phyloP scores from a whole-genome alignment of 176 grass and related monocot genomes.

The Zea mays region Zm-B73-REFERENCE-NAM-5.0 NC_050096.1:179370501-179371000 shows the following conservation, averaged over 20 bases:
- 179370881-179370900: slow-evolving; percentile 37
- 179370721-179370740: slow-evolving; percentile 34
- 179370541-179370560: neutral
- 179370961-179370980: slow-evolving; percentile 45
- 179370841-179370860: slow-evolving; percentile 32
- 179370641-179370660: neutral
- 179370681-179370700: slow-evolving; percentile 26
- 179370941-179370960: slow-evolving; percentile 30
- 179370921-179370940: slow-evolving; percentile 30
- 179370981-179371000: slow-evolving; percentile 45
- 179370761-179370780: slow-evolving; percentile 26
- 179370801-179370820: neutral
- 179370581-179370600: neutral
- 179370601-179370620: neutral
- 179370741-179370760: neutral
- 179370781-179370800: slow-evolving; percentile 27
- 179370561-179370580: neutral
- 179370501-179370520: slow-evolving; percentile 13
- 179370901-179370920: slow-evolving; percentile 57
- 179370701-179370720: neutral
- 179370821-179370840: slow-evolving; percentile 18
- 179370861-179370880: slow-evolving; percentile 29
- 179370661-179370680: slow-evolving; percentile 35
- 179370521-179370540: slow-evolving; percentile 30
- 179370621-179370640: neutral